phyloP scores from a whole-genome alignment of 164 flowering plant genomes.

The Aristolochia californica region DNA sequence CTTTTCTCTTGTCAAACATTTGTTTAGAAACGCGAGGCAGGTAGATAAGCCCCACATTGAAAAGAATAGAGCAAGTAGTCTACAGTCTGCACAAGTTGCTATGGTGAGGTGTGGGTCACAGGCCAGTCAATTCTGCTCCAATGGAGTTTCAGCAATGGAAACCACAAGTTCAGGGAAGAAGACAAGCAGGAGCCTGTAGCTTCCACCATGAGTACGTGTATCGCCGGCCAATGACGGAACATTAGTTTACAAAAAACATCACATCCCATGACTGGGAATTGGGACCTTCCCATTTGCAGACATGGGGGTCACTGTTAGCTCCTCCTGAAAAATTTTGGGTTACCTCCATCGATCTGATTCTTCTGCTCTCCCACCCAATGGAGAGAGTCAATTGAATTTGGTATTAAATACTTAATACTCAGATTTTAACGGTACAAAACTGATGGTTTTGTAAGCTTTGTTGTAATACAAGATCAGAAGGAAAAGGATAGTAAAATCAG shows the following conservation, averaged over 20 bases:
- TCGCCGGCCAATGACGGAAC: slow-evolving; percentile 2
- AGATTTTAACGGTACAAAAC: too few relatives aligned
- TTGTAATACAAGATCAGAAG: too few relatives aligned
- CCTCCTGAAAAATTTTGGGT: too few relatives aligned
- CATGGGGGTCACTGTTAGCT: too few relatives aligned
- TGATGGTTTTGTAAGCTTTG: too few relatives aligned
- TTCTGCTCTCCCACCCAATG: too few relatives aligned
- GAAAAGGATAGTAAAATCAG: too few relatives aligned
- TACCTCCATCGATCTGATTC: too few relatives aligned
- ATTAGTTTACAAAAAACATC: not conserved
- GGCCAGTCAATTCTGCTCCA: not conserved
- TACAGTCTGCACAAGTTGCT: slow-evolving; percentile 5
- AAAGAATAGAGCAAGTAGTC: slow-evolving; percentile 2
- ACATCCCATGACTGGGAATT: not conserved
- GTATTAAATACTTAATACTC: too few relatives aligned
- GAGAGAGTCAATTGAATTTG: too few relatives aligned
- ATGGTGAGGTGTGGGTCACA: not conserved
- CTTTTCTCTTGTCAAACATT: not conserved
- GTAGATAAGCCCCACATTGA: slow-evolving; percentile 4
- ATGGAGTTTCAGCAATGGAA: too few relatives aligned
- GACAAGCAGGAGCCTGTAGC: slow-evolving; percentile 1
- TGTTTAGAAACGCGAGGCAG: slow-evolving; percentile 7
- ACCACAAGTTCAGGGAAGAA: slow-evolving; percentile 2
- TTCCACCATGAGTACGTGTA: slow-evolving; percentile 4
- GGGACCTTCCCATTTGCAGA: not conserved